These are phyloP conservation scores for Anacardium occidentale DNA, from an alignment of 345 rosid genomes.

Conservation along the genomic window DNA sequence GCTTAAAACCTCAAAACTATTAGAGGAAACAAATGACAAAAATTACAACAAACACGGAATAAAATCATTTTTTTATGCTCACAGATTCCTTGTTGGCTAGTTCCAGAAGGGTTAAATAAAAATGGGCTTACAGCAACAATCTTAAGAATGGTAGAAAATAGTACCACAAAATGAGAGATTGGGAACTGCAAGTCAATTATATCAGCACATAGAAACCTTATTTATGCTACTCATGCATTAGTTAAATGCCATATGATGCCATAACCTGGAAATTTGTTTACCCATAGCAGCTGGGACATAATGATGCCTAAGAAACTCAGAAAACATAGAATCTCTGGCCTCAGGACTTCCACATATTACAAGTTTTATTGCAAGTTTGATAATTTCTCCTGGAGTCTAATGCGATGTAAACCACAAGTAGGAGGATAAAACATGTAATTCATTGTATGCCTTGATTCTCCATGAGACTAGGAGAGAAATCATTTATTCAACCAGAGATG, in stretches of 20 bases:
- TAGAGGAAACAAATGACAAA: not conserved
- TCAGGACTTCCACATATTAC: not conserved
- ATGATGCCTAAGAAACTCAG: not conserved
- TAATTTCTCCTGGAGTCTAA: not conserved
- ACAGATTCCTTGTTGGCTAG: not conserved
- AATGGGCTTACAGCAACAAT: not conserved
- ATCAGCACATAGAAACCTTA: not conserved
- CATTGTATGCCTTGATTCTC: not conserved
- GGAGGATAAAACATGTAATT: not conserved
- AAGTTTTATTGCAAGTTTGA: not conserved
- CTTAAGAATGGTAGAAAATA: not conserved
- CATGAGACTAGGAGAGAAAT: not conserved
- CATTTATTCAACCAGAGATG: not conserved
- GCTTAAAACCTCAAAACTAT: not conserved
- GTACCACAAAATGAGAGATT: not conserved
- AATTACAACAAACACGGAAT: not conserved
- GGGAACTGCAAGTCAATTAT: not conserved
- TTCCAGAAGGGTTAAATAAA: not conserved
- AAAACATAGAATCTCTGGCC: not conserved
- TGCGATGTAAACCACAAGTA: not conserved
- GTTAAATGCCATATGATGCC: constrained; percentile 1
- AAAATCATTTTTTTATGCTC: not conserved
- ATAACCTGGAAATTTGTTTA: not conserved
- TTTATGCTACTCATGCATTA: not conserved
- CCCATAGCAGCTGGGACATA: not conserved